Percentiles rank a stretch among this genome's conserved stretches.
Evolutionary conservation across 163 green algal species (phyloP).

Genomic region (Volvox carteri): DNA sequence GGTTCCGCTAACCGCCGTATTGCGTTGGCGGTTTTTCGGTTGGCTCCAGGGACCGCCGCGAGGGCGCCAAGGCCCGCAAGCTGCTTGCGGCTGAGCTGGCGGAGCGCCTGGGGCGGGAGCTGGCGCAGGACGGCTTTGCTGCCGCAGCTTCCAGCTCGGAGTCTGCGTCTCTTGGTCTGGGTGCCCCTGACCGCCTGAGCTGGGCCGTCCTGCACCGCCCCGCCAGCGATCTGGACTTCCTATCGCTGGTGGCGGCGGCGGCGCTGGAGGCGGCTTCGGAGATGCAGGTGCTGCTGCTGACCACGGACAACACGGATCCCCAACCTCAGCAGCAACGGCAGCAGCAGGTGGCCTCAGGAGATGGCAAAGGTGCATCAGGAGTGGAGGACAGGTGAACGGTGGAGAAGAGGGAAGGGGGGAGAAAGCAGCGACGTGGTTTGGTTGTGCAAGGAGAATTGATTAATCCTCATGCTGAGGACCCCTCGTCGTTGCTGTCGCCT

Average conservation of each 20-base stretch:
- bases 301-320: slow-evolving; percentile 36
- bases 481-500: too few relatives aligned
- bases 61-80: slow-evolving; percentile 47
- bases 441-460: too few relatives aligned
- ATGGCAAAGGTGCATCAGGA: too few relatives aligned
- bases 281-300: slow-evolving; percentile 46
- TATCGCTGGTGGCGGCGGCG: neutral
- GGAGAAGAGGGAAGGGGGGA: too few relatives aligned
- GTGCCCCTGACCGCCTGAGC: neutral
- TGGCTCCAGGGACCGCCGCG: slow-evolving; percentile 45
- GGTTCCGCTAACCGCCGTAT: too few relatives aligned
- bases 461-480: too few relatives aligned
- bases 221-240: slow-evolving; percentile 25
- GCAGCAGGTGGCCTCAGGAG: too few relatives aligned
- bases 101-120: neutral
- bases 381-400: too few relatives aligned
- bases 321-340: too few relatives aligned
- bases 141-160: neutral
- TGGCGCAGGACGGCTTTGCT: neutral
- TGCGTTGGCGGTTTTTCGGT: too few relatives aligned
- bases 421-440: too few relatives aligned
- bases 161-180: neutral
- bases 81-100: slow-evolving; percentile 42
- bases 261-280: slow-evolving; percentile 24
- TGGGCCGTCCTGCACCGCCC: slow-evolving; percentile 49